phyloP scores from a whole-genome alignment of 2,329 filamentous ascomycete genomes.

The Epichloe gansuensis region DNA sequence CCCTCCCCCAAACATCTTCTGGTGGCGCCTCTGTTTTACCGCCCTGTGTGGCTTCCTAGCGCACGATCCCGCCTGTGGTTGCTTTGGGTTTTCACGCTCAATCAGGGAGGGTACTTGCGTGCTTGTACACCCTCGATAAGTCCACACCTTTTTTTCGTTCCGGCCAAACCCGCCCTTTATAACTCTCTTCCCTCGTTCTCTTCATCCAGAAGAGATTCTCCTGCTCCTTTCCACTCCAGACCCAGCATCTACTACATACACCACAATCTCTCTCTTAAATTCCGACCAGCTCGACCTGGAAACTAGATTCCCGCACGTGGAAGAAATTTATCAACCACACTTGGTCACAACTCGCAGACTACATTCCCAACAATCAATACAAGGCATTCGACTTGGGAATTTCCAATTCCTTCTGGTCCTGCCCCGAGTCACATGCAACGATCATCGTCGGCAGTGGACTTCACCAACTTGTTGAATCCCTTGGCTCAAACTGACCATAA shows the following conservation, averaged over 20 bases:
- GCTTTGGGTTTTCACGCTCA: slow-evolving; percentile 1
- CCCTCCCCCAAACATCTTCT: neutral
- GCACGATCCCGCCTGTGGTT: neutral
- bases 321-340: neutral
- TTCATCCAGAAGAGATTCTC: slow-evolving; percentile 11
- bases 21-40: slow-evolving; percentile 6
- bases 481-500: slow-evolving; percentile 15
- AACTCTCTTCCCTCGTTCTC: slow-evolving; percentile 13
- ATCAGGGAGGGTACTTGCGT: slow-evolving; percentile 7
- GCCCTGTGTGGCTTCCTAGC: slow-evolving; percentile 4
- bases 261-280: neutral
- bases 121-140: slow-evolving; percentile 8
- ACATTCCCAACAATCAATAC: neutral
- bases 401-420: neutral
- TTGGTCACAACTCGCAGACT: neutral
- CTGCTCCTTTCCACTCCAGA: slow-evolving; percentile 10
- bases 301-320: neutral
- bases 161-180: slow-evolving; percentile 23
- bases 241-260: neutral
- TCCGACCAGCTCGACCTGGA: neutral
- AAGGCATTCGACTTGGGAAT: neutral
- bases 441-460: slow-evolving; percentile 60
- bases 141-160: slow-evolving; percentile 14
- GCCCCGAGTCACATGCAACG: slow-evolving; percentile 57
- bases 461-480: slow-evolving; percentile 64